Percentiles rank a stretch among this genome's conserved stretches.
These are phyloP conservation scores for Aspergillus quadrilineatus DNA, from an alignment of 2,329 filamentous ascomycete species.

Conservation along the genomic window DNA sequence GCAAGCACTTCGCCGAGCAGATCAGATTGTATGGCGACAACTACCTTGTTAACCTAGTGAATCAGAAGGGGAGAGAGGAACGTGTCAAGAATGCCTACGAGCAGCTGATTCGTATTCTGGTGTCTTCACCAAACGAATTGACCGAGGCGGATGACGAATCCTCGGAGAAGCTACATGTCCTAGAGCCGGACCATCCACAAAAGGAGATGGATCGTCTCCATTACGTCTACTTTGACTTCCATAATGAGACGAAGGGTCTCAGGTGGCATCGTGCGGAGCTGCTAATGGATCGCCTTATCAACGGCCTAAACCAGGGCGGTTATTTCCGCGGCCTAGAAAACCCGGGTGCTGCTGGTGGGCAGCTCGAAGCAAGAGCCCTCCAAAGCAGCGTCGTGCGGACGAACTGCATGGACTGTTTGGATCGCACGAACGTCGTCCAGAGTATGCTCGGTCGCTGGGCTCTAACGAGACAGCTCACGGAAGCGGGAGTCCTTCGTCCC, in stretches of 20 bases:
- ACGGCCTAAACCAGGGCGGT: conserved; percentile 72
- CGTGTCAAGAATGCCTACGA: conserved; percentile 92
- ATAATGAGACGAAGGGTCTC: conserved; percentile 93
- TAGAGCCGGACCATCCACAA: conserved; percentile 62
- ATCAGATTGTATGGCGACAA: conserved; percentile 93
- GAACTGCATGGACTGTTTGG: conserved; percentile 99
- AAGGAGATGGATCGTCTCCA: conserved; percentile 80
- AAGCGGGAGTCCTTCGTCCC: conserved; percentile 73
- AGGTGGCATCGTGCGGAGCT: conserved; percentile 89
- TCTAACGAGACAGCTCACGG: conserved; percentile 82
- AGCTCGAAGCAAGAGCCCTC: conserved; percentile 73
- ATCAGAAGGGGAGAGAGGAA: conserved; percentile 89
- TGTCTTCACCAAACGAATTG: conserved; percentile 66
- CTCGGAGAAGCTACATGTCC: conserved; percentile 75
- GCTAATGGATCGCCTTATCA: conserved; percentile 76
- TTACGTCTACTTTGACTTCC: conserved; percentile 98
- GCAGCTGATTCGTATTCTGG: conserved; percentile 75
- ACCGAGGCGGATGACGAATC: conserved; percentile 65
- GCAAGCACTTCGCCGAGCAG: conserved; percentile 89
- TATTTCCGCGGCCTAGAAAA: conserved; percentile 93
- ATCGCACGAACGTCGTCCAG: conserved; percentile 96
- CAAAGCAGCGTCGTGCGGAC: conserved; percentile 92
- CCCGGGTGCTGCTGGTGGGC: conserved; percentile 67
- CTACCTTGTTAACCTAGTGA: conserved; percentile 95
- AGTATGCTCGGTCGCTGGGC: conserved; percentile 92